Conservation (phyloP, 306 rosid genomes). For the Lathyrus oleraceus region DNA sequence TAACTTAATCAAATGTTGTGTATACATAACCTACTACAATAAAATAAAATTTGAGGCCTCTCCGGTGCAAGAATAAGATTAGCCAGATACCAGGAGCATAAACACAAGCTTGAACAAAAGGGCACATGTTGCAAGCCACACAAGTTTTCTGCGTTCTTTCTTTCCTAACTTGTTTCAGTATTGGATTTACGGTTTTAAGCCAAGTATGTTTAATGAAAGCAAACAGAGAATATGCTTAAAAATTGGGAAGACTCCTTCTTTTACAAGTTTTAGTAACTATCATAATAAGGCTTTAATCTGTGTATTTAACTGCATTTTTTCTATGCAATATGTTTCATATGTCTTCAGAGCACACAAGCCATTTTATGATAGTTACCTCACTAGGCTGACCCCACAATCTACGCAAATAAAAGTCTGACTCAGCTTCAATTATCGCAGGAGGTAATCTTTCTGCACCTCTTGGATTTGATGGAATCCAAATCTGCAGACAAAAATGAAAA, state of each 20-base stretch:
- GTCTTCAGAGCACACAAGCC: not conserved
- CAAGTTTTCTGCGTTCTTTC: not conserved
- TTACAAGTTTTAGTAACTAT: slow-evolving; percentile 8
- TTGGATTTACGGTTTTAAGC: slow-evolving; percentile 1
- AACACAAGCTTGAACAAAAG: slow-evolving; percentile 32
- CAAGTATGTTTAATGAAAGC: slow-evolving; percentile 20
- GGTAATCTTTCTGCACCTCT: slow-evolving; percentile 94
- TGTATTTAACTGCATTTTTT: slow-evolving; percentile 21
- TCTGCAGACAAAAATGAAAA: slow-evolving; percentile 54
- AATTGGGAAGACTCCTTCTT: not conserved
- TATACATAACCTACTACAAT: slow-evolving; percentile 20
- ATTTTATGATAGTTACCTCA: slow-evolving; percentile 64
- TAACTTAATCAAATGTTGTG: slow-evolving; percentile 41
- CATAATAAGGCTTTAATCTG: not conserved
- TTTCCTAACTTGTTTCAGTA: not conserved
- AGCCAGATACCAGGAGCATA: slow-evolving; percentile 26
- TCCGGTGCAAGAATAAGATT: slow-evolving; percentile 21
- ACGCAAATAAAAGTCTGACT: slow-evolving; percentile 78
- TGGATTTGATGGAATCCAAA: slow-evolving; percentile 94
- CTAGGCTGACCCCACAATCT: slow-evolving; percentile 95
- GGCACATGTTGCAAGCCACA: slow-evolving; percentile 23
- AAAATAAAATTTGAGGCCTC: slow-evolving; percentile 20
- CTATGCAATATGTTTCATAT: slow-evolving; percentile 20
- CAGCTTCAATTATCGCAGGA: slow-evolving; percentile 74
- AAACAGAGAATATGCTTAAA: slow-evolving; percentile 20